phyloP scores from a whole-genome alignment of 2,329 filamentous ascomycete genomes.

The Metarhizium brunneum region DNA sequence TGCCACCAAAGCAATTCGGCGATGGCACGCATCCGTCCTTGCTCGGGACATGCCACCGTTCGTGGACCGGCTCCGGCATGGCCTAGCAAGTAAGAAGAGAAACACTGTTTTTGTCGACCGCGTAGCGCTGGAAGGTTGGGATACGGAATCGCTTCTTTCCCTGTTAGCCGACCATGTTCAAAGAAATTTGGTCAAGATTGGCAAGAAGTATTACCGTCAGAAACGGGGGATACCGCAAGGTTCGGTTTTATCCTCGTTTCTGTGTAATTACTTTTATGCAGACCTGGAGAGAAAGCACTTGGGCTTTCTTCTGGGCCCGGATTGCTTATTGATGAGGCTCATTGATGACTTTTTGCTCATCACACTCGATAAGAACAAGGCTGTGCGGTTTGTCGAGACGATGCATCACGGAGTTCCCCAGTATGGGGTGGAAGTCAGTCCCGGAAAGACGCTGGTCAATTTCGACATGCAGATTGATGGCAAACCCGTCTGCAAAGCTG shows the following conservation, averaged over 20 bases:
- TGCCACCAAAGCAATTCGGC: slow-evolving; percentile 29
- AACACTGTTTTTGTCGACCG: slow-evolving; percentile 73
- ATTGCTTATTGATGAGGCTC: slow-evolving; percentile 66
- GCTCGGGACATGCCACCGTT: slow-evolving; percentile 34
- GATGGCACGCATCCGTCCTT: slow-evolving; percentile 46
- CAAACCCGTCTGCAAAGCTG: slow-evolving; percentile 35
- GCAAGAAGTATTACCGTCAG: slow-evolving; percentile 81
- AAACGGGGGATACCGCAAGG: slow-evolving; percentile 88
- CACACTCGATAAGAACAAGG: slow-evolving; percentile 59
- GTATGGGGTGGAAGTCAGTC: slow-evolving; percentile 73
- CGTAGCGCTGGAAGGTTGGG: slow-evolving; percentile 46
- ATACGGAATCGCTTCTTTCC: slow-evolving; percentile 51
- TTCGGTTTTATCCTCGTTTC: slow-evolving; percentile 72
- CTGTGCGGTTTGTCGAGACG: slow-evolving; percentile 59
- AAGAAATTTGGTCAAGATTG: slow-evolving; percentile 78
- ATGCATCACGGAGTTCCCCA: slow-evolving; percentile 74
- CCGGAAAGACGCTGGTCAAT: slow-evolving; percentile 74
- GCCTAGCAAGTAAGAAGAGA: slow-evolving; percentile 35
- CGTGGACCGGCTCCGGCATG: slow-evolving; percentile 31
- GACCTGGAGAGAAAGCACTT: slow-evolving; percentile 67
- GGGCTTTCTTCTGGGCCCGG: slow-evolving; percentile 46
- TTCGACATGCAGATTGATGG: slow-evolving; percentile 58
- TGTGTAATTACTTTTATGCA: slow-evolving; percentile 96
- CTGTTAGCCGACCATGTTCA: slow-evolving; percentile 73
- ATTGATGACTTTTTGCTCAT: slow-evolving; percentile 93